phyloP scores from a whole-genome alignment of 2,329 filamentous ascomycete genomes.

The Dryadomyces quercivorus region DNA sequence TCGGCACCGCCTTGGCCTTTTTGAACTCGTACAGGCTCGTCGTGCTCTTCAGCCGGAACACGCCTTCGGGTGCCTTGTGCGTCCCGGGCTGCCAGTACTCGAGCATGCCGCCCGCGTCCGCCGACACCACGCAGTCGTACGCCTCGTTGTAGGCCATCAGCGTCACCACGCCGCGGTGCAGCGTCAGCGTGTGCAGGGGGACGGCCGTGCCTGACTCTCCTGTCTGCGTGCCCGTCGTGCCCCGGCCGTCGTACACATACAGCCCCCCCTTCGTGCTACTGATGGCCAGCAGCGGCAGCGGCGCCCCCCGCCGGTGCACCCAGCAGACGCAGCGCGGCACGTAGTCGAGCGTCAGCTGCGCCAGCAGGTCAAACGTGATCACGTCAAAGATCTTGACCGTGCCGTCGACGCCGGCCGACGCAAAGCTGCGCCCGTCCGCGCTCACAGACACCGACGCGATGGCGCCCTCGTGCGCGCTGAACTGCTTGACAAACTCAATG shows the following conservation, averaged over 20 bases:
- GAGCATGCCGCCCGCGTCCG: constrained; percentile 82
- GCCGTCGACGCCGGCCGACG: constrained; percentile 68
- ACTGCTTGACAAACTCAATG: constrained; percentile 98
- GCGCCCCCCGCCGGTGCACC: constrained; percentile 82
- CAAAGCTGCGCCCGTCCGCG: constrained; percentile 84
- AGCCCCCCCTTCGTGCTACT: constrained; percentile 67
- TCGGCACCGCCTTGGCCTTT: constrained; percentile 77
- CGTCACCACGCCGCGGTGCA: constrained; percentile 75
- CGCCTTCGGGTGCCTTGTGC: constrained; percentile 83
- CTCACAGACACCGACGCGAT: constrained; percentile 77
- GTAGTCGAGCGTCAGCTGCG: constrained; percentile 69
- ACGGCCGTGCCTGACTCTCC: constrained; percentile 10
- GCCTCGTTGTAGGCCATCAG: constrained; percentile 81
- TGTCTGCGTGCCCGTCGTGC: constrained; percentile 39
- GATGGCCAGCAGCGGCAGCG: constrained; percentile 75
- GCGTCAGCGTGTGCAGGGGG: constrained; percentile 63
- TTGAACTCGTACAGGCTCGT: constrained; percentile 97
- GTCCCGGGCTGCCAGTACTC: constrained; percentile 87
- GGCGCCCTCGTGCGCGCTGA: constrained; percentile 77
- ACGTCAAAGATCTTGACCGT: constrained; percentile 73
- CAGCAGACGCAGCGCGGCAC: constrained; percentile 75
- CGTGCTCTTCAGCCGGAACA: constrained; percentile 86
- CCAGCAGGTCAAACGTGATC: constrained; percentile 76
- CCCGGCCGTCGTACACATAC: constrained; percentile 78
- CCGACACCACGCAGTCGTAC: constrained; percentile 84